Percentiles rank a stretch among this genome's conserved stretches.
These are phyloP conservation scores for Polychaeton citri DNA, from an alignment of 2,329 filamentous ascomycete genomes.

Conservation along the genomic window DNA sequence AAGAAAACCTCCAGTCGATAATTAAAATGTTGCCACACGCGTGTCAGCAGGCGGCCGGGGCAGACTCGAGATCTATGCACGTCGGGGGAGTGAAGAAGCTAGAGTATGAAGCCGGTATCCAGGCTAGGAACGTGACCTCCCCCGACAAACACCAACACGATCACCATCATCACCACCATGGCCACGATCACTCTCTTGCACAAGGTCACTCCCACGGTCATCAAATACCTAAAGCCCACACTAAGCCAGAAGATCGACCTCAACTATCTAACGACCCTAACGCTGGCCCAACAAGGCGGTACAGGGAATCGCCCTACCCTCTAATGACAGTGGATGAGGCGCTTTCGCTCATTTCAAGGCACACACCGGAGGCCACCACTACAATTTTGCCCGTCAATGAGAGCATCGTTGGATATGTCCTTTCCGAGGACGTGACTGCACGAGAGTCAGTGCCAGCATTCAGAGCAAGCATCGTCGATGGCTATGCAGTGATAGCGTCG, in stretches of 20 bases:
- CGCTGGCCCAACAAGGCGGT: slow-evolving; percentile 51
- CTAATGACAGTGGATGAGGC: slow-evolving; percentile 83
- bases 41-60: slow-evolving; percentile 77
- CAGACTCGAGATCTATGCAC: slow-evolving; percentile 68
- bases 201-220: slow-evolving; percentile 43
- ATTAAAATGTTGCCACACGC: slow-evolving; percentile 88
- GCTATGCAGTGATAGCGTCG: slow-evolving; percentile 67
- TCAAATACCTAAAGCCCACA: slow-evolving; percentile 52
- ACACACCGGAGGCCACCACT: slow-evolving; percentile 53
- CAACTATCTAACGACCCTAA: slow-evolving; percentile 45
- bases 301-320: slow-evolving; percentile 78
- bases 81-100: slow-evolving; percentile 69
- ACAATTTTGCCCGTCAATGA: slow-evolving; percentile 48
- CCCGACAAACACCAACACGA: slow-evolving; percentile 27
- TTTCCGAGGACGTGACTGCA: slow-evolving; percentile 73
- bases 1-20: slow-evolving; percentile 80
- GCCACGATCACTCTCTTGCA: slow-evolving; percentile 22
- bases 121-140: slow-evolving; percentile 11
- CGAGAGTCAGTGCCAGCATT: slow-evolving; percentile 81
- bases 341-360: slow-evolving; percentile 53
- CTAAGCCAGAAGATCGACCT: slow-evolving; percentile 44
- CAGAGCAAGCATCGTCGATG: slow-evolving; percentile 90
- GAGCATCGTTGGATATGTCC: slow-evolving; percentile 57
- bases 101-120: slow-evolving; percentile 66
- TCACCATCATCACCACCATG: slow-evolving; percentile 29